These are phyloP conservation scores for Noccaea caerulescens DNA, from an alignment of 345 rosid genomes.

Conservation along the genomic window DNA sequence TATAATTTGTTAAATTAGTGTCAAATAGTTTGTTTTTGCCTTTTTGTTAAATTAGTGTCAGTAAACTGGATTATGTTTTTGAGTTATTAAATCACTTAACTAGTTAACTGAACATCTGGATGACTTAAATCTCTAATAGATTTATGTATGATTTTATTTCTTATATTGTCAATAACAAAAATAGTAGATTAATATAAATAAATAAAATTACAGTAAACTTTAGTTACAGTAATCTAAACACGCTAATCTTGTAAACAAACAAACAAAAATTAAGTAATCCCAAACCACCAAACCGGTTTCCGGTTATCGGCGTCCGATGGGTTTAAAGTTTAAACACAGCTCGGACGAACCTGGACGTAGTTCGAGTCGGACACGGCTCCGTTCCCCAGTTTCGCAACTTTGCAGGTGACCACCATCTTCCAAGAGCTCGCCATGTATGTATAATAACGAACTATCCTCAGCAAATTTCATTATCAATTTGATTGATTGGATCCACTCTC, in stretches of 20 bases:
- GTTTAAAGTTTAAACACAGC: not conserved
- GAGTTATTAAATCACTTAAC: too few species aligned
- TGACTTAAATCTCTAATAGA: too few species aligned
- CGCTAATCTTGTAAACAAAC: not conserved
- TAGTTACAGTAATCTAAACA: too few species aligned
- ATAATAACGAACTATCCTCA: not conserved
- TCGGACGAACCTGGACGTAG: conserved; percentile 5
- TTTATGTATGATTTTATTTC: too few species aligned
- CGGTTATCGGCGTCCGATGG: conserved; percentile 17
- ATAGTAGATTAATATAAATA: not conserved
- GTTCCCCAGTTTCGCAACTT: conserved; percentile 12
- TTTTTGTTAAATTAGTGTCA: not conserved
- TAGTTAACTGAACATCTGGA: too few species aligned
- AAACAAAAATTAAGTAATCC: not conserved
- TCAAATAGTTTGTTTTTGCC: not conserved
- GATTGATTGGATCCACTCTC: conserved; percentile 25
- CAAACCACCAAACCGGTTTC: conserved; percentile 15
- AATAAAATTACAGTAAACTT: not conserved
- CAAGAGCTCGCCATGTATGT: not conserved
- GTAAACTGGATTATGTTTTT: too few species aligned
- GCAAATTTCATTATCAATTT: not conserved
- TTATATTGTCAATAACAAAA: too few species aligned
- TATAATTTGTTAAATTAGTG: not conserved
- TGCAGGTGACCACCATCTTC: not conserved
- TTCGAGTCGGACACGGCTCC: conserved; percentile 23